A percentile compares a stretch with the other conserved stretches of the same genome.
These are phyloP conservation scores for Annulohypoxylon maeteangense DNA, from an alignment of 495 filamentous ascomycete genomes.

Conservation along the genomic window DNA sequence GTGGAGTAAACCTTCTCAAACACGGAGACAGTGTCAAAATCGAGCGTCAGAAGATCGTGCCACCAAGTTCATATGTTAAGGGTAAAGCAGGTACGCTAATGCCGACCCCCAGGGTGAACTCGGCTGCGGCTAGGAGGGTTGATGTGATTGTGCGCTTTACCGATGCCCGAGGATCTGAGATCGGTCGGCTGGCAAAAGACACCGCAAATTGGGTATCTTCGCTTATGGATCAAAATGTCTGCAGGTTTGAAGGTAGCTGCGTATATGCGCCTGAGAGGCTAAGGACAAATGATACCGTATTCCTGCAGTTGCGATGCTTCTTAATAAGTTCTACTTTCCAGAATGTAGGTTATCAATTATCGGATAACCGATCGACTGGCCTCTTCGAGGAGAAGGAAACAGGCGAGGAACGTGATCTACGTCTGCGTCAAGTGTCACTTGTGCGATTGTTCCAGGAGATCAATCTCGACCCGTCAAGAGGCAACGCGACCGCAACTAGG, in stretches of 20 bases:
- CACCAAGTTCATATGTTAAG: slow-evolving; percentile 64
- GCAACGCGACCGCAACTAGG: slow-evolving; percentile 78
- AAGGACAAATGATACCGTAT: slow-evolving; percentile 91
- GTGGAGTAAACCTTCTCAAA: slow-evolving; percentile 75
- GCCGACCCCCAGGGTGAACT: slow-evolving; percentile 48
- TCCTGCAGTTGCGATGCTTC: slow-evolving; percentile 84
- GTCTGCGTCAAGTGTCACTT: slow-evolving; percentile 86
- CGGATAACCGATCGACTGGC: slow-evolving; percentile 74
- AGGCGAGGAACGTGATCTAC: slow-evolving; percentile 81
- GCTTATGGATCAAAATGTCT: slow-evolving; percentile 90
- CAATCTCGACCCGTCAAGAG: slow-evolving; percentile 76
- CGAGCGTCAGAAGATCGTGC: slow-evolving; percentile 81
- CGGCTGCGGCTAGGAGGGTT: slow-evolving; percentile 64
- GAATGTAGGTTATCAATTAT: slow-evolving; percentile 63
- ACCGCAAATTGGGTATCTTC: slow-evolving; percentile 94
- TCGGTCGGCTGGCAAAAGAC: slow-evolving; percentile 90
- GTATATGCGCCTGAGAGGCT: slow-evolving; percentile 89
- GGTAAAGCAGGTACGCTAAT: slow-evolving; percentile 46
- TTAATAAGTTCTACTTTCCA: slow-evolving; percentile 79
- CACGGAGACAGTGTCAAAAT: slow-evolving; percentile 85
- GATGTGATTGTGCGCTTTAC: slow-evolving; percentile 97
- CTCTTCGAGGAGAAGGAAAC: slow-evolving; percentile 80
- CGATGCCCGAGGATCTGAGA: slow-evolving; percentile 78
- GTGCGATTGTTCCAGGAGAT: slow-evolving; percentile 92
- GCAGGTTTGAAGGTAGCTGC: slow-evolving; percentile 85